phyloP scores from a whole-genome alignment of 2,329 filamentous ascomycete genomes.

The Westerdykella sp. region DNA sequence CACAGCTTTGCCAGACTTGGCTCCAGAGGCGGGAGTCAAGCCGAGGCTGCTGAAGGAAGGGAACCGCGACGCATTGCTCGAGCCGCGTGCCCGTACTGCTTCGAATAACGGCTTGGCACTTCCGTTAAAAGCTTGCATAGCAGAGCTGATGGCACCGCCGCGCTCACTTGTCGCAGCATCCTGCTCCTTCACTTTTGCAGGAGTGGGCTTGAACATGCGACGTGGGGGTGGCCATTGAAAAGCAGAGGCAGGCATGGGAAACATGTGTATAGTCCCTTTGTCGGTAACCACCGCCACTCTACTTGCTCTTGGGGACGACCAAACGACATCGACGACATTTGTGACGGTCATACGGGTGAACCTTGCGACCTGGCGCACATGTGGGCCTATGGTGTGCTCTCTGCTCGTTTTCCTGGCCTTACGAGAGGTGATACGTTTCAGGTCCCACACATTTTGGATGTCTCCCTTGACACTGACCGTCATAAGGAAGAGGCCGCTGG shows the following conservation, averaged over 20 bases:
- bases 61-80: conserved; percentile 27
- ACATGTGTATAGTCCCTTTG: conserved; percentile 88
- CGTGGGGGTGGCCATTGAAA: conserved; percentile 79
- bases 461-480: conserved; percentile 81
- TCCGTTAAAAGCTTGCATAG: conserved; percentile 42
- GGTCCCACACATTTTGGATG: conserved; percentile 73
- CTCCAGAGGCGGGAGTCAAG: conserved; percentile 41
- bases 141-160: conserved; percentile 31
- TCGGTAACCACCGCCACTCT: conserved; percentile 85
- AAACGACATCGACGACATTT: conserved; percentile 81
- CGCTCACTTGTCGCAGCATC: conserved; percentile 26
- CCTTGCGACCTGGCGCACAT: conserved; percentile 76
- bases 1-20: conserved; percentile 65
- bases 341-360: conserved; percentile 90
- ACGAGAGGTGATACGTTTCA: conserved; percentile 54
- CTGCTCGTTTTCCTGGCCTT: conserved; percentile 27
- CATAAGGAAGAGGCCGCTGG: conserved; percentile 66
- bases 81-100: conserved; percentile 33
- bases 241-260: conserved; percentile 75
- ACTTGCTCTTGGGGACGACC: conserved; percentile 76
- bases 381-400: conserved; percentile 33
- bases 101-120: conserved; percentile 37
- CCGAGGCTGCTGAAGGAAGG: conserved; percentile 32
- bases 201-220: conserved; percentile 29
- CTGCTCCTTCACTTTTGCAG: conserved; percentile 27